phyloP scores from a whole-genome alignment of 345 rosid species.

The Passiflora organensis region DNA sequence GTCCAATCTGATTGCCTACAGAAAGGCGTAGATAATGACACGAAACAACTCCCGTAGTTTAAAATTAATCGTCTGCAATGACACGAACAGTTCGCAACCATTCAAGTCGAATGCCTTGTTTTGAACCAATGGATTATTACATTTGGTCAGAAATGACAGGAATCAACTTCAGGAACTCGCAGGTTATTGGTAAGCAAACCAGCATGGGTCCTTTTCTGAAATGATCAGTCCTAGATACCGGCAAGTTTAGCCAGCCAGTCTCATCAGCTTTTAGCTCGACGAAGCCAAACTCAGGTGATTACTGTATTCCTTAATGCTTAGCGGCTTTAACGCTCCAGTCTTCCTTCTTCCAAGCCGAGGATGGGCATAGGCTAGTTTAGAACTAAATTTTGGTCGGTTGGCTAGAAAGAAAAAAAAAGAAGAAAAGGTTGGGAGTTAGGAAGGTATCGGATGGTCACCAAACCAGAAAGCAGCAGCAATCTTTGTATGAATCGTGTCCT shows the following conservation, averaged over 20 bases:
- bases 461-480: conserved; percentile 2
- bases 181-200: not conserved
- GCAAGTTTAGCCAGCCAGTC: no score
- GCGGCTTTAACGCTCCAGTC: not conserved
- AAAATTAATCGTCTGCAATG: no score
- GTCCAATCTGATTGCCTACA: no score
- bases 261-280: no score
- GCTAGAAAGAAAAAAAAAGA: not conserved
- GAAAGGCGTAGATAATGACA: no score
- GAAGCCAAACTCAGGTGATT: not conserved
- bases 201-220: not conserved
- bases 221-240: not conserved
- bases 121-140: not conserved
- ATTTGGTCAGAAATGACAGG: not conserved
- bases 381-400: not conserved
- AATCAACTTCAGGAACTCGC: not conserved
- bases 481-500: not conserved
- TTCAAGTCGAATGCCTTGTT: not conserved
- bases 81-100: not conserved
- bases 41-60: no score
- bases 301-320: not conserved
- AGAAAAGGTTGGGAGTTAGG: conserved; percentile 1
- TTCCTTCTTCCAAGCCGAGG: not conserved
- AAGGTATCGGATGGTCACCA: conserved; percentile 13
- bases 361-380: not conserved